Conservation (phyloP, 768 basidiomycete genomes). For the Cystofilobasidium bisporidii region DNA sequence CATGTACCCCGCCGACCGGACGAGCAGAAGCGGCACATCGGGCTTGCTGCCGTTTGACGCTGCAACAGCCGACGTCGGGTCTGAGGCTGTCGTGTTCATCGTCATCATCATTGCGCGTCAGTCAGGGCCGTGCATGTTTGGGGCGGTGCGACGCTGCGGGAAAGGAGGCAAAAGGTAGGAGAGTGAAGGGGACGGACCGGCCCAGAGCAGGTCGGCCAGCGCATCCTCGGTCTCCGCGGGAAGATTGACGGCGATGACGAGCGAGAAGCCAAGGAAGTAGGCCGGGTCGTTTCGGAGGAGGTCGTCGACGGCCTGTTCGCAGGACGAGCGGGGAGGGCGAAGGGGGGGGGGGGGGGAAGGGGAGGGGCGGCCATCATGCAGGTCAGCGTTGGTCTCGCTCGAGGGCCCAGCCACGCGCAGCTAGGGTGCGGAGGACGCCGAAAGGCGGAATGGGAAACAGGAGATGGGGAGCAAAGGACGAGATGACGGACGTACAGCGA, state of each 20-base stretch:
- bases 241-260: conserved; percentile 81
- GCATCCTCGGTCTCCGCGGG: conserved; percentile 49
- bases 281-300: conserved; percentile 52
- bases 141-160: too few relatives aligned
- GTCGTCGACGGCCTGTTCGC: conserved; percentile 49
- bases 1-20: conserved; percentile 79
- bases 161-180: too few relatives aligned
- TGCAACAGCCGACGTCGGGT: conserved; percentile 40
- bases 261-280: conserved; percentile 56
- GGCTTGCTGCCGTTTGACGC: conserved; percentile 42
- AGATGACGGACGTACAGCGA: conserved; percentile 45
- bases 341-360: too few relatives aligned
- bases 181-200: conserved; percentile 30
- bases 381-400: too few relatives aligned
- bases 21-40: conserved; percentile 56
- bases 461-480: too few relatives aligned
- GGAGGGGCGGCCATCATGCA: too few relatives aligned
- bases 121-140: neutral
- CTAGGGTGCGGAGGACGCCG: too few relatives aligned
- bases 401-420: neutral
- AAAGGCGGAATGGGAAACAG: too few relatives aligned
- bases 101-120: too few relatives aligned
- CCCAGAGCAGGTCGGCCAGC: conserved; percentile 62
- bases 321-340: too few relatives aligned
- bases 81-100: too few relatives aligned